Conservation (phyloP, 495 filamentous ascomycete species). For the Thermochaetoides thermophila region DNA sequence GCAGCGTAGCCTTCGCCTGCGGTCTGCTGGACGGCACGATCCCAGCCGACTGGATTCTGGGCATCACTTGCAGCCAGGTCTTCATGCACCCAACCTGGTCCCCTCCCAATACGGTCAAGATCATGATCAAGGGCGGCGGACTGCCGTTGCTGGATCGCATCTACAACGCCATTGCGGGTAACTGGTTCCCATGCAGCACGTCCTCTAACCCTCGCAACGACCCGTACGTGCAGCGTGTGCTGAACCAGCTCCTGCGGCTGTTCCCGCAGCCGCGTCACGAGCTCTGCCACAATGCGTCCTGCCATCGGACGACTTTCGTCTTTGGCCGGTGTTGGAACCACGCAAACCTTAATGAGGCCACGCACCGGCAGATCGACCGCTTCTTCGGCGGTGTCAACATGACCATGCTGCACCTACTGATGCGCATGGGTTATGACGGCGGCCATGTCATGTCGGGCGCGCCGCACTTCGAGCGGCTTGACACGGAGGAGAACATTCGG, state of each 20-base stretch:
- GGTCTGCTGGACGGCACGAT: conserved; percentile 54
- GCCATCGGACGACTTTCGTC: conserved; percentile 43
- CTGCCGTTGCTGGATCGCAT: conserved; percentile 26
- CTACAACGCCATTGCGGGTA: conserved; percentile 31
- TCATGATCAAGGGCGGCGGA: conserved; percentile 28
- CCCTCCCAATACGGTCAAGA: conserved; percentile 44
- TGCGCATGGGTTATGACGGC: conserved; percentile 38
- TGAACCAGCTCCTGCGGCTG: conserved; percentile 45
- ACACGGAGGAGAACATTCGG: conserved; percentile 33
- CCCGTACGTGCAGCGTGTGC: conserved; percentile 30
- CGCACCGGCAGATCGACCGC: conserved; percentile 44
- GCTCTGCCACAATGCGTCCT: conserved; percentile 46
- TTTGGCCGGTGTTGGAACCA: conserved; percentile 56
- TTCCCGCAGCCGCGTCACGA: conserved; percentile 43
- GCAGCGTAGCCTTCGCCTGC: conserved; percentile 41
- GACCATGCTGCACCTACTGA: conserved; percentile 39
- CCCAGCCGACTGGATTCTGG: conserved; percentile 39
- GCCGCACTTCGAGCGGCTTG: conserved; percentile 29
- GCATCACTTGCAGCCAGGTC: conserved; percentile 48
- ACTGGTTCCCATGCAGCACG: conserved; percentile 40
- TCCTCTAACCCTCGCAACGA: conserved; percentile 32
- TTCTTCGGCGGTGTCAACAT: conserved; percentile 53
- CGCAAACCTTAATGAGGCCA: conserved; percentile 45
- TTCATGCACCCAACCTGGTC: conserved; percentile 51
- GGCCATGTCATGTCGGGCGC: conserved; percentile 39